A percentile compares a stretch with the other conserved stretches of the same genome.
Conservation (phyloP, 202 grass and related monocot species). For the Carex sylvatica region DNA sequence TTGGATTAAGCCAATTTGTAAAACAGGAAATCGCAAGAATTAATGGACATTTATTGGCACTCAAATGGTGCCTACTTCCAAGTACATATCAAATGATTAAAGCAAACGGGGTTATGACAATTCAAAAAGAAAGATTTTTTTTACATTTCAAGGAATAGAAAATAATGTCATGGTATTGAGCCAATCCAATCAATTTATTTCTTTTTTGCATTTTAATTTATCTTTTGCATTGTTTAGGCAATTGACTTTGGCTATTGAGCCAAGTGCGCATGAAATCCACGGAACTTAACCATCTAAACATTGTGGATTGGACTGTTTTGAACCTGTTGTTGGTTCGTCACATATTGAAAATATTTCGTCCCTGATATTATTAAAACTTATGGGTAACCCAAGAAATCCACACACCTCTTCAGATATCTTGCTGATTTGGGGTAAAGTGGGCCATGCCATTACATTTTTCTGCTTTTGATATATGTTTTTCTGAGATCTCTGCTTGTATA, state of each 20-base stretch:
- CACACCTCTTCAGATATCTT: not conserved
- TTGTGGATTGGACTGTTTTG: not conserved
- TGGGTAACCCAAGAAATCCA: slow-evolving; percentile 9
- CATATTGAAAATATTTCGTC: not conserved
- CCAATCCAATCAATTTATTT: no score
- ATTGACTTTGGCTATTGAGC: not conserved
- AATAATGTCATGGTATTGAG: no score
- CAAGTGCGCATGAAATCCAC: not conserved
- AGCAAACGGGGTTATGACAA: no score
- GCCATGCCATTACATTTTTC: slow-evolving; percentile 12
- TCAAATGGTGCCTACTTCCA: no score
- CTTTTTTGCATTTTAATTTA: not conserved
- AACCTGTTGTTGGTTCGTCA: not conserved
- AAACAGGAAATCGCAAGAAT: no score
- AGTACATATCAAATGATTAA: no score
- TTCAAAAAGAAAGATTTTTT: no score
- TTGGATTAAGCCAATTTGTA: no score
- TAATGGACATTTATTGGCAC: no score
- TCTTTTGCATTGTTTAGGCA: not conserved
- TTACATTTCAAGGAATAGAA: no score
- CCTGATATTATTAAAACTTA: not conserved
- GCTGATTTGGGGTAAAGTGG: not conserved
- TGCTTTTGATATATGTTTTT: not conserved
- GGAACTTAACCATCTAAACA: not conserved
- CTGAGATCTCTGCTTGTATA: slow-evolving; percentile 1